Evolutionary conservation across 495 filamentous ascomycete genomes (phyloP).

Genomic region (Podospora comata): DNA sequence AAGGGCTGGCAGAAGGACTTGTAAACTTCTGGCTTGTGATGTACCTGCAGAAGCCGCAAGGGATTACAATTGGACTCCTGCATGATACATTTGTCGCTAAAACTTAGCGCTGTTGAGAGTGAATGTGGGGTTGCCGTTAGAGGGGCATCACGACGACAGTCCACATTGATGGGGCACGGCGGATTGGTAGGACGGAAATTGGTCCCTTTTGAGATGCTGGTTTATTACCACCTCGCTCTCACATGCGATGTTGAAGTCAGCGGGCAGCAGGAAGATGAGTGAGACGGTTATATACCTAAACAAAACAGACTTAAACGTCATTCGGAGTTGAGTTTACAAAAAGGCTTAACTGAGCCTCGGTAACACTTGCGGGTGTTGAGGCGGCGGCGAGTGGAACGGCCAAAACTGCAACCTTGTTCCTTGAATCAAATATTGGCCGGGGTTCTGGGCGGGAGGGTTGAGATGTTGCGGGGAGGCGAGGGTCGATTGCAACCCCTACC

Average conservation of each 20-base stretch:
- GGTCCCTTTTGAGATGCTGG: not conserved
- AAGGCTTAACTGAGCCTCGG: slow-evolving; percentile 9
- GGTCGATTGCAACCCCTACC: not conserved
- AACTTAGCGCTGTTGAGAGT: slow-evolving; percentile 3
- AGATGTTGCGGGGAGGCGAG: slow-evolving; percentile 4
- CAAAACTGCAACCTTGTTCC: slow-evolving; percentile 26
- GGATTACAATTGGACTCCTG: slow-evolving; percentile 1
- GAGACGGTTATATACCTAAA: not conserved
- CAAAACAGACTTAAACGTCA: not conserved
- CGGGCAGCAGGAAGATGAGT: not conserved
- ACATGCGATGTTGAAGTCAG: not conserved
- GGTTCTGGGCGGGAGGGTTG: not conserved
- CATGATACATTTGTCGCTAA: slow-evolving; percentile 7
- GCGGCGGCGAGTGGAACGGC: slow-evolving; percentile 11
- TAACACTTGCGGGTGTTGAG: not conserved
- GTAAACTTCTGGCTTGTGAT: not conserved
- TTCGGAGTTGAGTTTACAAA: not conserved
- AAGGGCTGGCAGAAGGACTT: not conserved
- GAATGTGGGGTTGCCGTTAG: slow-evolving; percentile 1
- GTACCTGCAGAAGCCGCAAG: slow-evolving; percentile 9
- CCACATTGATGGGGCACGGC: not conserved
- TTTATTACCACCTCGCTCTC: not conserved
- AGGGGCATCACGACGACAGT: not conserved
- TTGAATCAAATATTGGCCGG: slow-evolving; percentile 17
- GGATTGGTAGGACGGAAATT: not conserved